Evolutionary conservation across 2,329 filamentous ascomycete genomes (phyloP), one percentile per base, ranked within the genome.

Genomic region (Fusarium tricinctum): DNA sequence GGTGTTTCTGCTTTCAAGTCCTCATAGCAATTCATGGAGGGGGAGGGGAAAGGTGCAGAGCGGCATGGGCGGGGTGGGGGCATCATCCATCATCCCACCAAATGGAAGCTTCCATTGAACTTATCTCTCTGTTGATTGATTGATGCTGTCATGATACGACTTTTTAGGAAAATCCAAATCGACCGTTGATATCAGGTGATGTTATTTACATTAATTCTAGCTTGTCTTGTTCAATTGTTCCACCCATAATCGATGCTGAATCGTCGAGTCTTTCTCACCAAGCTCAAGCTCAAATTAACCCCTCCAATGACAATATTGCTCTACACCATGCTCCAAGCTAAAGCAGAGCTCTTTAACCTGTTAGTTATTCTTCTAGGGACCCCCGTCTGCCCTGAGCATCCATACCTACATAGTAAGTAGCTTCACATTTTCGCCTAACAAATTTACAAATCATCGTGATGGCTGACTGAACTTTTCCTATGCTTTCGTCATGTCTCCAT

Each of bases 81-180:
- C 62, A 69, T 61, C 58, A 73, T 72, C 60, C 62, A 69, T 61
- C 58, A 73, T 72, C 60, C 71, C 71, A 73, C 70, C 43, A 56
- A 66, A 58, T 49, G 49, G 60, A 47, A 62, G 48, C 49, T 45
- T 69, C 65, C 56, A 66, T 44, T 45, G 19, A 26, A 53, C 22
- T 33, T 15, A 33, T 33, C 40, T 57, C 54, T 65, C 58, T 32
- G 42, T 42, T 28, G 15, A 38, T 44, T 45, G 42, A 38, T 44
- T 45, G 42, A 52, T 47, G 22, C 20, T 60, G 56, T 68, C 66
- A 72, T 72, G 69, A 65, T 51, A 23, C 51, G 59, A 46, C 38
- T 52, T 47, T 8, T 38, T 38, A 35, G 14, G 30, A 8, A 23
- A 51, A 10, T 15, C 23, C 10, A 40, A 26, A 14, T 33, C 26